phyloP scores from a whole-genome alignment of 208 protist species.

The Porcisia deanei region DNA sequence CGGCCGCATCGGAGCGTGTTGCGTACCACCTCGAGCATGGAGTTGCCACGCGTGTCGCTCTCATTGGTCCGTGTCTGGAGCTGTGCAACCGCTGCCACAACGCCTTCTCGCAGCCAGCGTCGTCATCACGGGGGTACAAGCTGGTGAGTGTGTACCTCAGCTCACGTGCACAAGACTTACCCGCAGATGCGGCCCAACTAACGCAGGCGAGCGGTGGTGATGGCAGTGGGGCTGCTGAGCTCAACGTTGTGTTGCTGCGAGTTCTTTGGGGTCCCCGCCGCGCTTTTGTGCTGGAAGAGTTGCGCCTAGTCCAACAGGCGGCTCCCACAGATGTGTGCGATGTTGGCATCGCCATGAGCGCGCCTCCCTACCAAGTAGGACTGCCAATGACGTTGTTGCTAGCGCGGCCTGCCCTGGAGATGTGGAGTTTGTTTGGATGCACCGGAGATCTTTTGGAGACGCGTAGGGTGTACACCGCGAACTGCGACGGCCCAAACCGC shows the following conservation, averaged over 20 bases:
- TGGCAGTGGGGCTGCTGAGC: conserved; percentile 21
- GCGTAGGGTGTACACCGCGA: conserved; percentile 32
- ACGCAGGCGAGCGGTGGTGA: background rate
- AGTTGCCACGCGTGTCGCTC: conserved; percentile 40
- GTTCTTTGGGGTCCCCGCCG: conserved; percentile 30
- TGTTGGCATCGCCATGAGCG: conserved; percentile 37
- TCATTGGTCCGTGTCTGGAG: conserved; percentile 65
- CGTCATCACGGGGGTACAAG: conserved; percentile 4
- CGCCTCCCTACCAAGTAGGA: conserved; percentile 21
- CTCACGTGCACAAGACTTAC: conserved; percentile 35
- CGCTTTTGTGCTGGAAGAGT: conserved; percentile 45
- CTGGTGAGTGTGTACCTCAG: conserved; percentile 46
- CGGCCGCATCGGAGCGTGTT: conserved; percentile 1
- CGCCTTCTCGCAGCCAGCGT: background rate
- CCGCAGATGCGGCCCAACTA: background rate
- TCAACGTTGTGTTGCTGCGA: conserved; percentile 46
- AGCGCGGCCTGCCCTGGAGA: conserved; percentile 43
- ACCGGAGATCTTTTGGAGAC: conserved; percentile 41
- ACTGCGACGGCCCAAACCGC: conserved; percentile 19
- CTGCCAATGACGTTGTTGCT: conserved; percentile 36
- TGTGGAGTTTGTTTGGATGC: conserved; percentile 45
- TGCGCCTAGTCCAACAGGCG: conserved; percentile 34
- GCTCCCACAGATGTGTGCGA: conserved; percentile 55
- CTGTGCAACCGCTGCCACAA: conserved; percentile 61
- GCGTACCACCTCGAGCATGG: conserved; percentile 51